Evolutionary conservation across 495 filamentous ascomycete genomes (phyloP).

Genomic region (Aspergillus nanangensis): DNA sequence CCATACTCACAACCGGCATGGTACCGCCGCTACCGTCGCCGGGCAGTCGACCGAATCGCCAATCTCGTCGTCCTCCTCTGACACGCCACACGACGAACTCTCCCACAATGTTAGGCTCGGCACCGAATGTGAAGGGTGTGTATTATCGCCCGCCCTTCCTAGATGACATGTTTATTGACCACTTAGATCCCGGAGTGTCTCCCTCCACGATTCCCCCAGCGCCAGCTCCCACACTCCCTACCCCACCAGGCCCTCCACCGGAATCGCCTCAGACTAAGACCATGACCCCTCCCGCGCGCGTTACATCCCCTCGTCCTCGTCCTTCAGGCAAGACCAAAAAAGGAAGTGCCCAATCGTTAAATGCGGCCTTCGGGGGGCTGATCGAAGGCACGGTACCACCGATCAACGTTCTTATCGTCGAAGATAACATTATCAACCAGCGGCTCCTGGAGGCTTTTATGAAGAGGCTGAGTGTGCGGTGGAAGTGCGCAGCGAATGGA

Average conservation of each 20-base stretch:
- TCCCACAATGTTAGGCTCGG: conserved; percentile 58
- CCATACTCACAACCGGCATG: conserved; percentile 74
- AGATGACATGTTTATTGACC: too few species aligned
- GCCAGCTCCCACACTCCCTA: conserved; percentile 29
- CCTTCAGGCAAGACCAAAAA: conserved; percentile 47
- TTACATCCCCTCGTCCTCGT: conserved; percentile 33
- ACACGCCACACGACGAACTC: conserved; percentile 76
- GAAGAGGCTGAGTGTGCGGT: conserved; percentile 94
- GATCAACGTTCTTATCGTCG: conserved; percentile 96
- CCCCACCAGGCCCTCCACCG: conserved; percentile 32
- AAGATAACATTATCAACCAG: conserved; percentile 97
- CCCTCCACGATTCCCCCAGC: conserved; percentile 21
- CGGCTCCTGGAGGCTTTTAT: conserved; percentile 92
- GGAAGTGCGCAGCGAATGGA: conserved; percentile 94
- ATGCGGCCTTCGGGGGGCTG: conserved; percentile 53
- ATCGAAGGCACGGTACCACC: conserved; percentile 84
- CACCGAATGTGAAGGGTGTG: conserved; percentile 24
- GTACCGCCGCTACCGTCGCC: conserved; percentile 82
- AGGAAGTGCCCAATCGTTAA: conserved; percentile 17
- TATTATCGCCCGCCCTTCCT: not conserved
- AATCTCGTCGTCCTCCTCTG: conserved; percentile 35
- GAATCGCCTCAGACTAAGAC: conserved; percentile 34
- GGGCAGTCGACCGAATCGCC: conserved; percentile 52
- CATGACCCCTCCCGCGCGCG: conserved; percentile 32
- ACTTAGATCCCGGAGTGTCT: conserved; percentile 29